Percentiles rank a stretch among this genome's conserved stretches.
Conservation (phyloP, 495 filamentous ascomycete genomes). For the Penicillium robsamsonii region DNA sequence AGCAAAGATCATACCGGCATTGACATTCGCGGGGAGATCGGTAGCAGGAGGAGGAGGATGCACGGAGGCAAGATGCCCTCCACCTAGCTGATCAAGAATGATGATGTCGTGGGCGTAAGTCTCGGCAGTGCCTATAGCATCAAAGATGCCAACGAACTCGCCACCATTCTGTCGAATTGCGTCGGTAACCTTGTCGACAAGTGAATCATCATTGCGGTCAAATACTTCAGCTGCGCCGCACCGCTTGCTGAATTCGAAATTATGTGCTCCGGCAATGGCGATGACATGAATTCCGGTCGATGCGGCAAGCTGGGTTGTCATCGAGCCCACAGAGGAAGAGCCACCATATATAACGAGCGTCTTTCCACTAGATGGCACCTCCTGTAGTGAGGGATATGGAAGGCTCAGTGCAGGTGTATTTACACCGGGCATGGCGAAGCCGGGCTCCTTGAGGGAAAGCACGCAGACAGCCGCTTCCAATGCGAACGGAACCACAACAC, state of each 20-base stretch:
- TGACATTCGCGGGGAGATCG: background rate
- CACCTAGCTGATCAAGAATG: background rate
- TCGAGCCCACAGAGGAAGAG: background rate
- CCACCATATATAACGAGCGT: background rate
- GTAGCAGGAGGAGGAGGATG: background rate
- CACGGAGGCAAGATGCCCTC: background rate
- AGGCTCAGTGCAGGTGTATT: background rate
- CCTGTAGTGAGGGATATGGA: background rate
- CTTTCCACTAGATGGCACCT: background rate
- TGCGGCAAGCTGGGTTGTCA: background rate
- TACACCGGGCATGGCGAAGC: background rate
- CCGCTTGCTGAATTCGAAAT: background rate
- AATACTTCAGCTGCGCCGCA: background rate
- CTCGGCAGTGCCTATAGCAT: background rate
- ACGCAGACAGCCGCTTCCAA: background rate
- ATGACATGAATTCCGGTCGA: background rate
- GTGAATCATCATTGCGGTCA: background rate
- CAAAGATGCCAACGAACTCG: background rate
- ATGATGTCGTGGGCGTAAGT: background rate
- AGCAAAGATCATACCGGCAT: background rate
- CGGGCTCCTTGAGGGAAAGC: background rate
- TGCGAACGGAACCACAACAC: background rate
- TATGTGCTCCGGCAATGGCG: background rate
- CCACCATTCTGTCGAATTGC: background rate
- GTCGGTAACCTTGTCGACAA: background rate